Conservation (phyloP, 306 rosid species). For the Prosopis cineraria region DNA sequence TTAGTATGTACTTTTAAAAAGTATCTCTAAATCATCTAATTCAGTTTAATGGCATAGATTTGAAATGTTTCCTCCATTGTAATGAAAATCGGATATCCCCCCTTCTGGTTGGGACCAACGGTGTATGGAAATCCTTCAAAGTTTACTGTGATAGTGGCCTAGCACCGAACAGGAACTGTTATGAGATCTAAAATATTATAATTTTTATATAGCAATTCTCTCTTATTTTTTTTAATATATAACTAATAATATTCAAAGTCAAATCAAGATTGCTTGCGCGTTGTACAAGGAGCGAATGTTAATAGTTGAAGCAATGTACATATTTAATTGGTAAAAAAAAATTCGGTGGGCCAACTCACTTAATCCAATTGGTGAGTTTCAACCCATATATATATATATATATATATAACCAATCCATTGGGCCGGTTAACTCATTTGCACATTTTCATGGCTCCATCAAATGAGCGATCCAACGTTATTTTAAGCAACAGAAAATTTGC, state of each 20-base stretch:
- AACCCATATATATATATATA: too few species aligned
- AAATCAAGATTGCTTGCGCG: not conserved
- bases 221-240: not conserved
- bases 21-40: too few species aligned
- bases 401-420: too few species aligned
- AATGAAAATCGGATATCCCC: too few species aligned
- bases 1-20: too few species aligned
- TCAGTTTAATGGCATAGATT: too few species aligned
- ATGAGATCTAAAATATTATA: not conserved
- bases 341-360: not conserved
- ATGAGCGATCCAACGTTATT: too few species aligned
- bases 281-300: not conserved
- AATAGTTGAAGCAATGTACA: not conserved
- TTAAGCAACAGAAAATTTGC: too few species aligned
- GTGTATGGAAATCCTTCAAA: not conserved
- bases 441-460: not conserved
- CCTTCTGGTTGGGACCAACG: not conserved
- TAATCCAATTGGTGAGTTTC: not conserved
- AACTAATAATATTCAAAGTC: not conserved
- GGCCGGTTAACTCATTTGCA: not conserved
- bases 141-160: not conserved
- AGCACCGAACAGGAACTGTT: not conserved
- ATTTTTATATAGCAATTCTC: not conserved
- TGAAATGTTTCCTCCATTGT: too few species aligned
- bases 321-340: too few species aligned